A percentile compares a stretch with the other conserved stretches of the same genome.
Evolutionary conservation across 2,329 filamentous ascomycete genomes (phyloP).

Genomic region (Aspergillus sp.): DNA sequence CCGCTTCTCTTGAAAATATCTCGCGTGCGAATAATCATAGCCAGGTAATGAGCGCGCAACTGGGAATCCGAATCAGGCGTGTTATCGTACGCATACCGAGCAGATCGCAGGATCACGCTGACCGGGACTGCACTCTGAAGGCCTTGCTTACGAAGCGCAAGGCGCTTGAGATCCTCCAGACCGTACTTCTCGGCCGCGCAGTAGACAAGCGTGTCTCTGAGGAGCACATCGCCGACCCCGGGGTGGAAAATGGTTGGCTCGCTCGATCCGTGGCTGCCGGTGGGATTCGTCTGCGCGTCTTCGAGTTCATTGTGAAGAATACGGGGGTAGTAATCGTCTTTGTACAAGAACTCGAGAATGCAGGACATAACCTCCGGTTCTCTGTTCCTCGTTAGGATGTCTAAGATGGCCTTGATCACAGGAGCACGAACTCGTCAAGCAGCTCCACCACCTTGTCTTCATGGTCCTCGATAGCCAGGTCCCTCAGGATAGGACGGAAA

Average conservation of each 20-base stretch:
- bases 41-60: conserved; percentile 93
- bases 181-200: conserved; percentile 85
- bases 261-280: conserved; percentile 53
- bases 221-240: conserved; percentile 64
- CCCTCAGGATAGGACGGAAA: conserved; percentile 64
- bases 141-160: conserved; percentile 89
- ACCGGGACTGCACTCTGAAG: conserved; percentile 88
- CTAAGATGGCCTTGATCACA: background rate
- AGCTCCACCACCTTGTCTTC: conserved; percentile 71
- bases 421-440: conserved; percentile 48
- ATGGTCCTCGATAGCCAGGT: conserved; percentile 61
- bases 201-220: conserved; percentile 91
- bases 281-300: conserved; percentile 52
- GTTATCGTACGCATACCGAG: conserved; percentile 91
- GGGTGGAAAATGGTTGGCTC: conserved; percentile 72
- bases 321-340: conserved; percentile 89
- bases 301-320: conserved; percentile 86
- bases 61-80: conserved; percentile 87
- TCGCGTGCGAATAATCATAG: conserved; percentile 92
- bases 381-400: conserved; percentile 36
- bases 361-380: conserved; percentile 90
- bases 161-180: conserved; percentile 82
- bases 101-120: conserved; percentile 80
- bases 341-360: conserved; percentile 94
- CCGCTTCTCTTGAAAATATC: conserved; percentile 97